A percentile compares a stretch with the other conserved stretches of the same genome.
Evolutionary conservation across 805 yeast species (phyloP).

Genomic region (Zygoascus biomembranicola): DNA sequence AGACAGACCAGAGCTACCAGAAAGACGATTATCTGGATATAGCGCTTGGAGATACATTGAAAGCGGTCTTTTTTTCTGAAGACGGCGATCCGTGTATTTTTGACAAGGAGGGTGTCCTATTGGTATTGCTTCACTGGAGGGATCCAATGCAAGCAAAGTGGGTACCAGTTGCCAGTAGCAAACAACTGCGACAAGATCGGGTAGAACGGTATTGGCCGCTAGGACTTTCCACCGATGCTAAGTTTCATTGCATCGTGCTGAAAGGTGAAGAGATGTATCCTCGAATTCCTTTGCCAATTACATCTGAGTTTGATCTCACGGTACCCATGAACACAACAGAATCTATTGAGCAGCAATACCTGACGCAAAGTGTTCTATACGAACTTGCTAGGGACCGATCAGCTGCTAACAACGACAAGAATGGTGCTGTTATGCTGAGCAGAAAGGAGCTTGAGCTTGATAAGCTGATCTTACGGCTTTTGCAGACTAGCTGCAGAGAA

Average conservation of each 20-base stretch:
- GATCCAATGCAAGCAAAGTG: constrained; percentile 67
- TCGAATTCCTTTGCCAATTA: constrained; percentile 74
- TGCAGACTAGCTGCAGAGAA: constrained; percentile 66
- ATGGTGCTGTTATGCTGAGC: constrained; percentile 30
- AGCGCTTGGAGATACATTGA: constrained; percentile 34
- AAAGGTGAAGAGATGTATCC: constrained; percentile 65
- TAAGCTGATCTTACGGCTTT: constrained; percentile 64
- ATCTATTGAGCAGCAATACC: constrained; percentile 18
- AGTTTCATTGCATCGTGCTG: constrained; percentile 64
- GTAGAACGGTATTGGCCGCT: constrained; percentile 81
- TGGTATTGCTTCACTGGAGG: constrained; percentile 74
- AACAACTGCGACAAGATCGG: constrained; percentile 36
- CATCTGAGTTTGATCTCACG: constrained; percentile 64
- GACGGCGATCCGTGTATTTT: constrained; percentile 86
- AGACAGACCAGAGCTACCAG: constrained; percentile 32
- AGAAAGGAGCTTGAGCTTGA: constrained; percentile 57
- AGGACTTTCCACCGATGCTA: constrained; percentile 56
- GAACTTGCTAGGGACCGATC: constrained; percentile 20
- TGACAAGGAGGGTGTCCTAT: constrained; percentile 66
- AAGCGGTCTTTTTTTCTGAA: constrained; percentile 75
- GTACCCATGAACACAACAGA: constrained; percentile 44
- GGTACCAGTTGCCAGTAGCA: constrained; percentile 59
- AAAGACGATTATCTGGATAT: constrained; percentile 26
- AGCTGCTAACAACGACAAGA: constrained; percentile 31
- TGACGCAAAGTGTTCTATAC: constrained; percentile 20